Conservation (phyloP, 371 early-diverging fungal species). For the Mucor plumbeus region DNA sequence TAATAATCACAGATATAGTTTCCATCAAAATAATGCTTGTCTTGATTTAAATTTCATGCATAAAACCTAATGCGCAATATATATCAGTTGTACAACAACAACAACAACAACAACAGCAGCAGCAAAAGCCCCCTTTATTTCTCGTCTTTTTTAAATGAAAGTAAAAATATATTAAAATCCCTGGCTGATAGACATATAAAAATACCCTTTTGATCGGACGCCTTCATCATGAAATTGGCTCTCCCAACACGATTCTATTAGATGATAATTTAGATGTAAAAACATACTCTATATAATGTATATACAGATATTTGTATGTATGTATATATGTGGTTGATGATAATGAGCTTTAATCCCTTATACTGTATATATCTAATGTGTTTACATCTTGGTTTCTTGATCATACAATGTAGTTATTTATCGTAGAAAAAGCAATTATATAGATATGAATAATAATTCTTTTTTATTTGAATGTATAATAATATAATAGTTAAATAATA, state of each 20-base stretch:
- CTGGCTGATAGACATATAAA: not conserved
- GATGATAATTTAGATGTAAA: too few species aligned
- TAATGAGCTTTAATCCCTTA: not conserved
- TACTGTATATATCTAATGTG: too few species aligned
- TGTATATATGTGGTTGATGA: not conserved
- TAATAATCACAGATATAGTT: not conserved
- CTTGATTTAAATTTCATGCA: not conserved
- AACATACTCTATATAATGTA: not conserved
- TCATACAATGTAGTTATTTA: too few species aligned
- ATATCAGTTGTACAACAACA: not conserved
- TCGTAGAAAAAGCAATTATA: too few species aligned
- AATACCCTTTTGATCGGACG: not conserved
- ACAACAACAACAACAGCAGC: too few species aligned
- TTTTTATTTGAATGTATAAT: not conserved
- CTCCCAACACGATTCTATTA: not conserved
- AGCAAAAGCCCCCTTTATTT: not conserved
- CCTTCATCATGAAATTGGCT: not conserved
- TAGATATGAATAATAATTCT: too few species aligned
- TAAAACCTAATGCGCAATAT: not conserved
- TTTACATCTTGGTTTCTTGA: too few species aligned
- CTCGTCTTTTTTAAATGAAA: not conserved
- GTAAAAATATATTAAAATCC: slow-evolving; percentile 2
- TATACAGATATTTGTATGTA: not conserved
- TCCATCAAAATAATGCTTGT: slow-evolving; percentile 3
- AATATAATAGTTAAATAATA: not conserved